These are phyloP conservation scores for Amanita polypyramis DNA, from an alignment of 768 basidiomycete genomes.

Conservation along the genomic window DNA sequence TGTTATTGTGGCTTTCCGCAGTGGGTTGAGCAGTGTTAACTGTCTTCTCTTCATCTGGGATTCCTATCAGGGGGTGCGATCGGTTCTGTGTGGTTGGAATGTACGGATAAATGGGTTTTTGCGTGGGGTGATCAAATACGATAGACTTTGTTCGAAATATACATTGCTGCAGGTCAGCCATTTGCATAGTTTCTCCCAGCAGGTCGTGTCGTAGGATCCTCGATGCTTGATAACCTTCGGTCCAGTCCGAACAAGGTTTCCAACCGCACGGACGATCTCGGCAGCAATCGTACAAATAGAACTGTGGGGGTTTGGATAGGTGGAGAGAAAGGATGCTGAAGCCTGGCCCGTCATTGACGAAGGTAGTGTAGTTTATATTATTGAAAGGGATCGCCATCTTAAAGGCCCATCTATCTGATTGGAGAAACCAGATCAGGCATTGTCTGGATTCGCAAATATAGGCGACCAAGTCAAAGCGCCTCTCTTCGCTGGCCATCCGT, in stretches of 20 bases:
- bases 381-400: conserved; percentile 80
- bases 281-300: conserved; percentile 48
- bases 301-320: conserved; percentile 58
- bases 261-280: conserved; percentile 31
- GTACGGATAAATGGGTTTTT: background rate
- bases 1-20: background rate
- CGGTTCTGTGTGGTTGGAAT: conserved; percentile 27
- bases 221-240: conserved; percentile 60
- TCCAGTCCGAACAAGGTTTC: conserved; percentile 69
- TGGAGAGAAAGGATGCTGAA: conserved; percentile 50
- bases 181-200: conserved; percentile 50
- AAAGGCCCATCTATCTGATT: conserved; percentile 61
- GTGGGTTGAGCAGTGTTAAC: background rate
- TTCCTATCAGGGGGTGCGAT: conserved; percentile 13
- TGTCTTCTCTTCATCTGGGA: background rate
- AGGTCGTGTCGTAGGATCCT: conserved; percentile 54
- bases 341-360: conserved; percentile 42
- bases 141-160: conserved; percentile 22
- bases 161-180: conserved; percentile 43
- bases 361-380: conserved; percentile 45
- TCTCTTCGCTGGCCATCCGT: conserved; percentile 46
- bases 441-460: conserved; percentile 62
- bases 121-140: background rate
- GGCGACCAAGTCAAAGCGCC: conserved; percentile 59
- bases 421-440: conserved; percentile 72